phyloP scores from a whole-genome alignment of 371 early-diverging fungal species.

The Smittium mucronatum region DNA sequence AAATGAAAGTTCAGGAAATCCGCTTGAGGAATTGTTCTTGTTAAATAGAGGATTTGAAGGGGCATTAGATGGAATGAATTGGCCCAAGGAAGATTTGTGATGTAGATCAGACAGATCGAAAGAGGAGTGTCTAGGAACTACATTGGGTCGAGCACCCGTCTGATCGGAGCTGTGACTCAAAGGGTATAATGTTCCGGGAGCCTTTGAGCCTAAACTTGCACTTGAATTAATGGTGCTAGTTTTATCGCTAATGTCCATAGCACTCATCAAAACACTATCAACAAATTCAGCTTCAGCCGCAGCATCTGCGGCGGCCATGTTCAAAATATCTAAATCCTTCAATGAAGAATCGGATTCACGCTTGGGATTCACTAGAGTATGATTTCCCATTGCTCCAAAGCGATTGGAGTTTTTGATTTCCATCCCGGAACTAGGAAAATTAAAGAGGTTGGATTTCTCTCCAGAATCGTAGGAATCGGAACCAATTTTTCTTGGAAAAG shows the following conservation, averaged over 20 bases:
- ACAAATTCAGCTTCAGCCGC: slow-evolving; percentile 11
- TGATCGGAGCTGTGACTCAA: not conserved
- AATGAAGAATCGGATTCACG: not conserved
- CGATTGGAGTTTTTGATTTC: slow-evolving; percentile 2
- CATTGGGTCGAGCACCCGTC: not conserved
- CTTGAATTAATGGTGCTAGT: not conserved
- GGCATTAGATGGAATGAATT: not conserved
- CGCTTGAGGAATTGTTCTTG: not conserved
- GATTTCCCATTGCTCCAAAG: not conserved
- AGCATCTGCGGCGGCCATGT: slow-evolving; percentile 8
- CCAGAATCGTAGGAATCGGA: not conserved
- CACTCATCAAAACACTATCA: slow-evolving; percentile 11
- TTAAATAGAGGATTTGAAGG: not conserved
- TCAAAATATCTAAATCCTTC: not conserved
- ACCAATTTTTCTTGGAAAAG: not conserved
- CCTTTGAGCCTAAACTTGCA: not conserved
- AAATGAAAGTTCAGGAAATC: not conserved
- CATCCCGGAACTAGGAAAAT: not conserved
- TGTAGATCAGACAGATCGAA: slow-evolving; percentile 1
- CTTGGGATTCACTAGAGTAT: not conserved
- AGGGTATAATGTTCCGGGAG: not conserved
- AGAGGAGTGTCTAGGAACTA: not conserved
- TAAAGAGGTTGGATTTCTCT: not conserved
- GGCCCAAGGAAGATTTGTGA: not conserved
- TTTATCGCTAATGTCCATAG: slow-evolving; percentile 10